Evolutionary conservation across 2,329 filamentous ascomycete genomes (phyloP), one percentile per base, ranked within the genome.

Genomic region (Podosphaera leucotricha): DNA sequence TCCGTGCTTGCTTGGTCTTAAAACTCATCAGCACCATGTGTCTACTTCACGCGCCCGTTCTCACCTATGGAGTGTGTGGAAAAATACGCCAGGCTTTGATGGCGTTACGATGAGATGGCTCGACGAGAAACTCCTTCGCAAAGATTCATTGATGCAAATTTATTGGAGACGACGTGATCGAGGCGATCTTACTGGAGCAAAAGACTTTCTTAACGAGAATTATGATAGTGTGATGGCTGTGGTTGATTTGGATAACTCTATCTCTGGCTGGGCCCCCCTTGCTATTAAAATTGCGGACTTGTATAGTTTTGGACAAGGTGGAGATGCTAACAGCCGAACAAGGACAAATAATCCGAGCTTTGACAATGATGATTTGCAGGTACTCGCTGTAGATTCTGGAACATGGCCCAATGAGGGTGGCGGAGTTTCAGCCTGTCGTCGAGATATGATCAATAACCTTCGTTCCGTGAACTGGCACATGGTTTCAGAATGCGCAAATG

Each of bases 401-500:
- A 50, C 54, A 19, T 57, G 54, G 54, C 54, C 54, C 5, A 57
- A 56, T 45, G 54, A 57, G 42, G 52, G 53, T 42, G 66, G 66
- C 46, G 66, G 66, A 52, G 66, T 68, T 11, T 67, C 65, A 38
- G 64, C 64, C 37, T 68, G 66, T 53, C 60, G 66, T 46, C 60
- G 66, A 46, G 66, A 68, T 50, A 61, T 68, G 57, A 62, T 68
- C 48, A 67, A 68, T 46, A 64, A 63, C 19, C 58, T 66, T 39
- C 54, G 59, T 15, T 63, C 62, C 0, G 65, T 68, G 48, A 64
- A 63, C 47, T 66, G 64, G 60, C 64, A 68, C 46, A 66, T 68
- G 59, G 59, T 68, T 40, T 64, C 62, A 38, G 66, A 68, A 54
- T 64, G 63, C n/a, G 66, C 66, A 1, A 67, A 66, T 46, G 66